Evolutionary conservation across 257 asterid genomes (phyloP).

Genomic region (Plectranthus barbatus): DNA sequence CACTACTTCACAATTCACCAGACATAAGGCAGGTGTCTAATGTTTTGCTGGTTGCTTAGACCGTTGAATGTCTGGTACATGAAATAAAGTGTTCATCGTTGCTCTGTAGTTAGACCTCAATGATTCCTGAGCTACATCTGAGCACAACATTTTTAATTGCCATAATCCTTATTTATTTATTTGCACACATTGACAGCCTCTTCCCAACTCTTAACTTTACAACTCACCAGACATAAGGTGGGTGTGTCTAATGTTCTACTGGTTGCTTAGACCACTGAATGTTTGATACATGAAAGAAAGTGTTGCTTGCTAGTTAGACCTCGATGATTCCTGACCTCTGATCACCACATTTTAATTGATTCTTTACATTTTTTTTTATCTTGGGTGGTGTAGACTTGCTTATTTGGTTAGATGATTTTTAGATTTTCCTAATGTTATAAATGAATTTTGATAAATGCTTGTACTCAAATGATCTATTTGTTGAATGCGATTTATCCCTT

Average conservation of each 20-base stretch:
- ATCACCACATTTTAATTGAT: neutral
- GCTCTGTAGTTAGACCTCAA: constrained; percentile 6
- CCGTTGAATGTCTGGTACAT: constrained; percentile 26
- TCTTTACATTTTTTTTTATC: neutral
- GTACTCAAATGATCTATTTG: neutral
- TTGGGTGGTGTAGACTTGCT: neutral
- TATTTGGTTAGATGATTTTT: neutral
- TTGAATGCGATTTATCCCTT: neutral
- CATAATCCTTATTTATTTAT: too few relatives aligned
- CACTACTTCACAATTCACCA: neutral
- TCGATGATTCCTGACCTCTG: constrained; percentile 22
- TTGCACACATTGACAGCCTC: too few relatives aligned
- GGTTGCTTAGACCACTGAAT: constrained; percentile 27
- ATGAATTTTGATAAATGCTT: neutral
- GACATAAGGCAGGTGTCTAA: constrained; percentile 27
- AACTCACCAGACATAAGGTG: constrained; percentile 17
- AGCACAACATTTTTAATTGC: neutral
- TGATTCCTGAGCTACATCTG: constrained; percentile 29
- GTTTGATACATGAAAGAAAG: constrained; percentile 15
- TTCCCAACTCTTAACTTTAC: too few relatives aligned
- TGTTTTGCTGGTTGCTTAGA: constrained; percentile 17
- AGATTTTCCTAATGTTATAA: neutral
- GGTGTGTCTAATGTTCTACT: constrained; percentile 17
- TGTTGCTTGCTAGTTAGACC: constrained; percentile 14
- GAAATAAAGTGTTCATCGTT: constrained; percentile 18